phyloP scores from a whole-genome alignment of 805 yeast genomes.

The Clavispora santaluciae region DNA sequence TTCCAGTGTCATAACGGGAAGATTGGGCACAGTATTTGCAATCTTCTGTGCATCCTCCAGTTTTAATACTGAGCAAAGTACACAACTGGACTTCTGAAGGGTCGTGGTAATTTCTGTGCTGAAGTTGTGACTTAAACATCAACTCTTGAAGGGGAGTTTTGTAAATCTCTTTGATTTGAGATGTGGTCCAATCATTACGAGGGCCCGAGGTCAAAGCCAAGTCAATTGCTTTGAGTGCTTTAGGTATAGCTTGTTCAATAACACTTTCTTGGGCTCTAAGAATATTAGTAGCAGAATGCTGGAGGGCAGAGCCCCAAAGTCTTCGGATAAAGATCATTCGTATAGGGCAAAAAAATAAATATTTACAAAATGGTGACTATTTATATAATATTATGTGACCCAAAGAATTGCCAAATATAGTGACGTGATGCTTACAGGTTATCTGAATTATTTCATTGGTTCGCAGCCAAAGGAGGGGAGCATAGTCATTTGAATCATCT shows the following conservation, averaged over 20 bases:
- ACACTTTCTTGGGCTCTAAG: not conserved
- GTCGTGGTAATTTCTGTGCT: conserved; percentile 64
- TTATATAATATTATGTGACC: not conserved
- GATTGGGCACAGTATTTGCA: conserved; percentile 82
- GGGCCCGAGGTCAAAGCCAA: conserved; percentile 1
- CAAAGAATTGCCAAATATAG: not conserved
- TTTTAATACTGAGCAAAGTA: conserved; percentile 67
- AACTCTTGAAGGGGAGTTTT: conserved; percentile 63
- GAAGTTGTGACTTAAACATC: conserved; percentile 54
- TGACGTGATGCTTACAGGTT: not conserved
- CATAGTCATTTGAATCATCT: conserved; percentile 2
- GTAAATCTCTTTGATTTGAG: conserved; percentile 57
- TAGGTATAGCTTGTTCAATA: not conserved
- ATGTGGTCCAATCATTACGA: conserved; percentile 50
- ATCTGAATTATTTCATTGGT: not conserved
- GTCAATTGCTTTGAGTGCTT: not conserved
- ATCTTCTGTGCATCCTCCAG: conserved; percentile 81
- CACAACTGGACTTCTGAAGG: conserved; percentile 71
- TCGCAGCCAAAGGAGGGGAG: not conserved
- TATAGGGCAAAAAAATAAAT: no score
- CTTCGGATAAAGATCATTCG: not conserved
- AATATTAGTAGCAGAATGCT: conserved; percentile 1
- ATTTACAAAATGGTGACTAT: not conserved
- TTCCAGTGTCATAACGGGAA: conserved; percentile 60
- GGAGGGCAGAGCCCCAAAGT: not conserved